These are phyloP conservation scores for Fusarium sp. DNA, from an alignment of 2,329 filamentous ascomycete species.

Conservation along the genomic window DNA sequence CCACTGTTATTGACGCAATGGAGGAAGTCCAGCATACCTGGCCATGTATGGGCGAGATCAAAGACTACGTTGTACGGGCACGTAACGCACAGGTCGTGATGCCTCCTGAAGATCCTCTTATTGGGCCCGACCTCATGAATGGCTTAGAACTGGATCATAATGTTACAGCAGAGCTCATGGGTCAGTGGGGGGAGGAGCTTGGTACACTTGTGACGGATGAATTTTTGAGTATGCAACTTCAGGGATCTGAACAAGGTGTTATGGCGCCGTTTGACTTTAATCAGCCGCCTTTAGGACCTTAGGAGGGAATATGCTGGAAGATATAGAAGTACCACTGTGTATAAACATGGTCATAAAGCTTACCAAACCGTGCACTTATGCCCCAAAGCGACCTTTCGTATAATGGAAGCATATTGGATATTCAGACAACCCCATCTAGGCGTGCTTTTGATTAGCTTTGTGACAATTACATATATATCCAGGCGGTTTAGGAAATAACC, in stretches of 20 bases:
- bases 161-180: conserved; percentile 46
- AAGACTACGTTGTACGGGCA: conserved; percentile 50
- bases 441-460: no score
- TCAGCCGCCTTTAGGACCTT: conserved; percentile 37
- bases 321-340: background rate
- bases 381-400: background rate
- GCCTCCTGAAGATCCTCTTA: conserved; percentile 51
- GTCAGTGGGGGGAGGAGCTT: conserved; percentile 49
- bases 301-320: background rate
- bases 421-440: no score
- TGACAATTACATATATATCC: no score
- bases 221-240: conserved; percentile 52
- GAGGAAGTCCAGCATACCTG: conserved; percentile 64
- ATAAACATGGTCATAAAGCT: background rate
- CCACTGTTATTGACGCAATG: conserved; percentile 62
- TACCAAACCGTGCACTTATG: background rate
- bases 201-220: conserved; percentile 53
- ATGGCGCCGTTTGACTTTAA: conserved; percentile 51
- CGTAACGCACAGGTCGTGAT: conserved; percentile 49
- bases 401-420: background rate
- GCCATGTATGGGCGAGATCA: conserved; percentile 60
- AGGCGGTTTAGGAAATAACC: background rate
- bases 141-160: conserved; percentile 48
- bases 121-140: conserved; percentile 52
- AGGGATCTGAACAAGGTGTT: conserved; percentile 44